phyloP scores from a whole-genome alignment of 2,329 filamentous ascomycete species.

The Hysterium pulicare region DNA sequence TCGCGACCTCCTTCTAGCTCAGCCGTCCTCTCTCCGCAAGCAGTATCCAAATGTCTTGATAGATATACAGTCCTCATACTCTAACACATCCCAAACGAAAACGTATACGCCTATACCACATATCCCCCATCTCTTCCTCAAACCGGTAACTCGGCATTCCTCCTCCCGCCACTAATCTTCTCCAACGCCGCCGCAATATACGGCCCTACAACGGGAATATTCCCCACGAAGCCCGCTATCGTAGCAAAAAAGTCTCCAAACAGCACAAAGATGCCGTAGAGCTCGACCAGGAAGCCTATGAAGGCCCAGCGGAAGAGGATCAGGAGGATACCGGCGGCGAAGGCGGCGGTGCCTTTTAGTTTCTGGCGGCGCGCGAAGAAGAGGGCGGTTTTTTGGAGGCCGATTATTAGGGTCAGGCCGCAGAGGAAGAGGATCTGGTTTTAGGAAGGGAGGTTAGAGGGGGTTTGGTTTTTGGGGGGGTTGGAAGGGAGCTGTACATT shows the following conservation, averaged over 20 bases:
- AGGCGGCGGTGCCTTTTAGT: slow-evolving; percentile 84
- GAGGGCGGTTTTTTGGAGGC: slow-evolving; percentile 79
- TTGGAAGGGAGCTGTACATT: slow-evolving; percentile 59
- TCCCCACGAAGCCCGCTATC: slow-evolving; percentile 81
- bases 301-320: slow-evolving; percentile 91
- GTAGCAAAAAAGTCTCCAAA: slow-evolving; percentile 97
- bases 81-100: no score
- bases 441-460: slow-evolving; percentile 7
- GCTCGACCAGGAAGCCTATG: slow-evolving; percentile 82
- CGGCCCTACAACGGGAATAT: slow-evolving; percentile 79
- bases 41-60: no score
- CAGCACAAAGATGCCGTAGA: slow-evolving; percentile 88
- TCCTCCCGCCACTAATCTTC: slow-evolving; percentile 63
- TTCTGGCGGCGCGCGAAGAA: slow-evolving; percentile 97
- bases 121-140: slow-evolving; percentile 41
- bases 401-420: slow-evolving; percentile 93
- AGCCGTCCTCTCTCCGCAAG: no score
- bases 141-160: slow-evolving; percentile 75
- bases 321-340: slow-evolving; percentile 75
- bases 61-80: no score
- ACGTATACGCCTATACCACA: no score
- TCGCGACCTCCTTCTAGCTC: no score
- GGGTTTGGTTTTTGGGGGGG: slow-evolving; percentile 1
- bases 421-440: slow-evolving; percentile 96
- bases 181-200: slow-evolving; percentile 76